A percentile compares a stretch with the other conserved stretches of the same genome.
Conservation (phyloP, 176 grass and related monocot species). For the Tillandsia fasciculata region DNA sequence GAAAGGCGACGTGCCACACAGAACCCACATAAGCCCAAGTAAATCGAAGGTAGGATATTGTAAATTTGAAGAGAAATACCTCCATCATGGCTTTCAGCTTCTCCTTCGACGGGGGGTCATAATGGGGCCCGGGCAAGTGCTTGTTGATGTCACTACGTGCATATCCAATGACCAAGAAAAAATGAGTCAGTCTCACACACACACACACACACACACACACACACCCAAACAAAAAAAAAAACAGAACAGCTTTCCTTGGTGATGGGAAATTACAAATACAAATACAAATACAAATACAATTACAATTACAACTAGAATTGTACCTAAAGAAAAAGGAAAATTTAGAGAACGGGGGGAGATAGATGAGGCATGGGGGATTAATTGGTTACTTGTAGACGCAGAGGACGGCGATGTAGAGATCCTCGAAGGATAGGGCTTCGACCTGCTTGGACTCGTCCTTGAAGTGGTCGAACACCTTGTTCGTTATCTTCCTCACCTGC, state of each 20-base stretch:
- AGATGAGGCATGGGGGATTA: not conserved
- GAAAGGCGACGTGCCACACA: not conserved
- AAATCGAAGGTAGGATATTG: not conserved
- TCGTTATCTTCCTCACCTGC: slow-evolving; percentile 86
- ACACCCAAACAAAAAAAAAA: not conserved
- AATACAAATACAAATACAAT: no score
- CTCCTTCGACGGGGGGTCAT: slow-evolving; percentile 83
- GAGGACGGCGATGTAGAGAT: slow-evolving; percentile 93
- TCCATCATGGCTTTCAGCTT: slow-evolving; percentile 53
- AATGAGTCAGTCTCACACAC: not conserved
- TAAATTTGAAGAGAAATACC: slow-evolving; percentile 20
- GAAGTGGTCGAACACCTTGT: slow-evolving; percentile 67
- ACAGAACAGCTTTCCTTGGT: not conserved
- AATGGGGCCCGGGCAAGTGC: slow-evolving; percentile 72
- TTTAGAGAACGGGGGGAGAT: no score
- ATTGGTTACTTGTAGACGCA: slow-evolving; percentile 83
- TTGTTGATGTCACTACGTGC: slow-evolving; percentile 87
- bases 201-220: not conserved
- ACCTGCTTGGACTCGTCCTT: slow-evolving; percentile 31
- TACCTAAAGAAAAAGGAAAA: no score
- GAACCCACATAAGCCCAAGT: not conserved
- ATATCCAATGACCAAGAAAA: not conserved
- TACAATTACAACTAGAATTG: no score
- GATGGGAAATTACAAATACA: no score
- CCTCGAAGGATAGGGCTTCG: slow-evolving; percentile 59